These are phyloP conservation scores for Tricholoma sp. DNA, from an alignment of 768 basidiomycete genomes.

Conservation along the genomic window DNA sequence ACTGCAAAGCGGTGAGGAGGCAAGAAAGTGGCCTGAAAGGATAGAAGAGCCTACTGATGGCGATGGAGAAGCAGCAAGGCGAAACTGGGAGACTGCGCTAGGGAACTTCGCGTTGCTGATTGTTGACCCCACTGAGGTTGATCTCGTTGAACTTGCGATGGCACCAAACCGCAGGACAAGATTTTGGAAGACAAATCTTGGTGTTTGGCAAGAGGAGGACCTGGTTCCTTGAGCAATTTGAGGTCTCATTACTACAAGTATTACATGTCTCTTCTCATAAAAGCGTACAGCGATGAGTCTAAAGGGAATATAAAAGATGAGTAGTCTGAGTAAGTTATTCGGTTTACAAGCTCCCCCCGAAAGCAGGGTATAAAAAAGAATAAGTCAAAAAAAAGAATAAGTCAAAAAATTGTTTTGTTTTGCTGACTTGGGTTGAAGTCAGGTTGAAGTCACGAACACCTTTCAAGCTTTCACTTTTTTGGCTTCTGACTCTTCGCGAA, in stretches of 20 bases:
- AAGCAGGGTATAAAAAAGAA: constrained; percentile 17
- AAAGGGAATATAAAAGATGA: background rate
- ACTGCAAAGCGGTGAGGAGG: constrained; percentile 46
- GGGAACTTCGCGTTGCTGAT: constrained; percentile 67
- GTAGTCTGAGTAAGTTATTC: background rate
- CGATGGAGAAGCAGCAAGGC: constrained; percentile 36
- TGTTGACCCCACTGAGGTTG: constrained; percentile 66
- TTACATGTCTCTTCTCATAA: background rate
- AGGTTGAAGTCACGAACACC: background rate
- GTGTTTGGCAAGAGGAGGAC: constrained; percentile 54
- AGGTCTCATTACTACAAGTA: background rate
- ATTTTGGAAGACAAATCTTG: constrained; percentile 40
- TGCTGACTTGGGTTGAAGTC: constrained; percentile 1
- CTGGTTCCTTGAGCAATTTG: constrained; percentile 51
- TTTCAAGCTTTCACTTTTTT: constrained; percentile 39
- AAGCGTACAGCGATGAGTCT: background rate
- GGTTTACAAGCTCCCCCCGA: background rate
- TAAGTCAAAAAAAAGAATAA: constrained; percentile 20
- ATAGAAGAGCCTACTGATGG: constrained; percentile 44
- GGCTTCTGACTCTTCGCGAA: constrained; percentile 23
- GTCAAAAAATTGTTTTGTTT: constrained; percentile 13
- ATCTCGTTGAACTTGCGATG: constrained; percentile 57
- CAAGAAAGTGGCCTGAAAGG: constrained; percentile 54
- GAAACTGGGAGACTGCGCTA: constrained; percentile 48
- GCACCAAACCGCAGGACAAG: constrained; percentile 53